Evolutionary conservation across 208 protist genomes (phyloP), one percentile per base, ranked within the genome.

Genomic region (Blechomonas ayalai): DNA sequence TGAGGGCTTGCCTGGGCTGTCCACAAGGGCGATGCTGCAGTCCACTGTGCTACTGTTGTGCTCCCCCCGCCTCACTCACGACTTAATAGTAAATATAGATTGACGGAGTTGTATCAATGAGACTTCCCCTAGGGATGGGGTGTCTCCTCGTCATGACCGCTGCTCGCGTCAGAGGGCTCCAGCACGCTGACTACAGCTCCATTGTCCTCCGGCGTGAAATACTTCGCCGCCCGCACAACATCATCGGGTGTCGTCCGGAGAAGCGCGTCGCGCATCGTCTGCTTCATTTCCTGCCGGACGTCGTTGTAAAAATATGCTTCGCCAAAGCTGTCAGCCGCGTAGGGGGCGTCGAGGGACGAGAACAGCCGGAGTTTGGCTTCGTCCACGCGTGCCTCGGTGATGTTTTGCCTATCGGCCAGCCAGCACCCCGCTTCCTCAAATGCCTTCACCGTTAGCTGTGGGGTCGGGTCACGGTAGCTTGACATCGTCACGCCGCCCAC

Each of bases 341-440:
- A 89, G 4, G 89, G 89, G 5, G 89, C 72, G 56, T 96, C 89
- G 57, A 92, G 73, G 9, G 59, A 62, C 8, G 81, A 56, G 64
- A 96, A 94, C 18, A 93, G 61, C 10, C 84, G 73, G 50, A 96
- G 67, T 46, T 93, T 92, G 15, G 84, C 82, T 67, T 96, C 85
- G 25, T 82, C 71, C 13, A 96, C 55, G 37, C 64, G 45, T 28
- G 61, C 52, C 26, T 65, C 43, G 16, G 73, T 82, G 32, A 94
- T 41, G 65, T 92, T 82, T 15, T 31, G 59, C 1, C 48, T 41
- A 28, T 74, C 65, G 18, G 63, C 44, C 29, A 92, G 61, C 79
- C 82, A 93, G 34, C 61, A 54, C 1, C 55, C 70, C 1, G 74
- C 74, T 45, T 91, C 76, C 15, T 64, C 38, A 43, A 96, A 91